A percentile compares a stretch with the other conserved stretches of the same genome.
Evolutionary conservation across 2,329 filamentous ascomycete genomes (phyloP).

Genomic region (Colletotrichum sp.): DNA sequence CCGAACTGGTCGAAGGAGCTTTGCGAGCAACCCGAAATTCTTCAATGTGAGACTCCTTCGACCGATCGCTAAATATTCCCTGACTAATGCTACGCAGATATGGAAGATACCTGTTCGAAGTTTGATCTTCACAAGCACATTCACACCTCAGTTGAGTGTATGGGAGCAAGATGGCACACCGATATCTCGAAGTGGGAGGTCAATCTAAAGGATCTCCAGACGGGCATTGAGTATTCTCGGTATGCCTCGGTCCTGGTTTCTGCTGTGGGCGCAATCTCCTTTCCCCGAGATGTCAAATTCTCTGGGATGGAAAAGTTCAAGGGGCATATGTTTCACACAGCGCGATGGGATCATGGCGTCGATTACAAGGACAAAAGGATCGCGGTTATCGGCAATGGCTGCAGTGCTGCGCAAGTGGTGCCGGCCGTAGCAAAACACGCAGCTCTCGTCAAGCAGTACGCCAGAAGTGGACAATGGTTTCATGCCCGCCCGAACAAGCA

Average conservation of each 20-base stretch:
- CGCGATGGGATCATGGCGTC: constrained; percentile 34
- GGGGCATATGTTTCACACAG: constrained; percentile 38
- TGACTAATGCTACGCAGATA: constrained; percentile 8
- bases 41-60: constrained; percentile 25
- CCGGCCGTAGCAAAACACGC: constrained; percentile 30
- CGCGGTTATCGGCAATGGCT: constrained; percentile 41
- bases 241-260: constrained; percentile 27
- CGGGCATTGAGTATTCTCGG: constrained; percentile 21
- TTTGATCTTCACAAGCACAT: constrained; percentile 28
- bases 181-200: constrained; percentile 24
- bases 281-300: constrained; percentile 27
- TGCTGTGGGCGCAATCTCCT: constrained; percentile 29
- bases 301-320: constrained; percentile 34
- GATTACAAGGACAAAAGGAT: constrained; percentile 33
- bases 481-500: constrained; percentile 26
- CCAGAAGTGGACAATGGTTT: constrained; percentile 29
- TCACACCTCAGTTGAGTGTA: constrained; percentile 22
- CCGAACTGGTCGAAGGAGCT: constrained; percentile 41
- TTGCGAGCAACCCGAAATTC: constrained; percentile 38
- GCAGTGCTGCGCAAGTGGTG: constrained; percentile 39
- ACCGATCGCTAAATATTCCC: background rate
- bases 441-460: constrained; percentile 20
- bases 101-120: constrained; percentile 21
- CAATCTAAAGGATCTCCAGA: constrained; percentile 20
- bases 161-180: constrained; percentile 25